Percentiles rank a stretch among this genome's conserved stretches.
Conservation (phyloP, 768 basidiomycete genomes). For the Cystofilobasidium bisporidii region DNA sequence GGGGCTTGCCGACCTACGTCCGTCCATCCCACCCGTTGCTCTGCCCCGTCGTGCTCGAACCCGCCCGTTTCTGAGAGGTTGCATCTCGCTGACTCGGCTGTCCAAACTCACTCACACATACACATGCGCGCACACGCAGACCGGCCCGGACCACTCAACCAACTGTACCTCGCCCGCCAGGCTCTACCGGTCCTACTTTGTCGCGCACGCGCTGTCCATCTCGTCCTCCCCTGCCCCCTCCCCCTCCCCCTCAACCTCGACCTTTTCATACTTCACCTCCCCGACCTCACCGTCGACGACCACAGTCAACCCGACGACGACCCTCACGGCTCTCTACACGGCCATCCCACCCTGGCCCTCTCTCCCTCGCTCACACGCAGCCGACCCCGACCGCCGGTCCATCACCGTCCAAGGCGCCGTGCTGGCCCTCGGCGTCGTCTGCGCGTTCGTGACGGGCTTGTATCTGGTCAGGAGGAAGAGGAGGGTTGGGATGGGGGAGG, state of each 20-base stretch:
- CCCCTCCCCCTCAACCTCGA: background rate
- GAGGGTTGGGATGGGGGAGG: too few species aligned
- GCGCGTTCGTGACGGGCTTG: too few species aligned
- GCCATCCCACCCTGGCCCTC: background rate
- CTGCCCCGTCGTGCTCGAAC: background rate
- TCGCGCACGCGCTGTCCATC: background rate
- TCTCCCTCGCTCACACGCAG: too few species aligned
- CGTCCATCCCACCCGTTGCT: background rate
- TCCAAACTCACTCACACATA: background rate
- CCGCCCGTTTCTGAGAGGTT: too few species aligned
- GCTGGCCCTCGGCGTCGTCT: too few species aligned
- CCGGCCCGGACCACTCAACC: background rate
- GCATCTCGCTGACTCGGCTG: too few species aligned
- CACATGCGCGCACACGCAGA: background rate
- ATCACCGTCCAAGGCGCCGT: too few species aligned
- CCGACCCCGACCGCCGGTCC: too few species aligned
- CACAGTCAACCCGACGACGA: background rate
- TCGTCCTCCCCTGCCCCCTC: background rate
- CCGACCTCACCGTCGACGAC: background rate
- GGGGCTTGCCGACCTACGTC: slow-evolving; percentile 3
- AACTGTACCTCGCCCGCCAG: background rate
- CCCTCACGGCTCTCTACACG: background rate
- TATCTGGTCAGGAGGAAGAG: too few species aligned
- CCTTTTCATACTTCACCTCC: background rate
- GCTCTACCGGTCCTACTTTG: background rate